Conservation (phyloP, 495 filamentous ascomycete species). For the Usnea hakonensis region DNA sequence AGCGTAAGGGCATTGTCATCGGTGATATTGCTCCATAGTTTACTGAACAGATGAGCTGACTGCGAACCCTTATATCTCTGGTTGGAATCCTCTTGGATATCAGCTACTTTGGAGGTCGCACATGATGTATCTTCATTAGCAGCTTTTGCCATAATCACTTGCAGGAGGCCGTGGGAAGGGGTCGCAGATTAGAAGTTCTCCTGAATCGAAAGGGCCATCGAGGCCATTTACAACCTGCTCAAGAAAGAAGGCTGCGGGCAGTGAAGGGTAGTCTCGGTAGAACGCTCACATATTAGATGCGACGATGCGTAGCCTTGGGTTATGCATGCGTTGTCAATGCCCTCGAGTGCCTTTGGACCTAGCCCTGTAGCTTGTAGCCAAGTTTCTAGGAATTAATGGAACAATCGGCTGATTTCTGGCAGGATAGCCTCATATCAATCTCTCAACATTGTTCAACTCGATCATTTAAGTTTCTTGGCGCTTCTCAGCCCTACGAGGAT, state of each 20-base stretch:
- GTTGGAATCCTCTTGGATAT: background rate
- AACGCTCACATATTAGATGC: background rate
- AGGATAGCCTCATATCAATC: background rate
- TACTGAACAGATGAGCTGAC: constrained; percentile 4
- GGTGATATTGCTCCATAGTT: constrained; percentile 14
- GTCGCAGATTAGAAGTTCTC: too few species aligned
- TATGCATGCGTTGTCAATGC: background rate
- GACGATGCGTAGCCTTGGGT: too few species aligned
- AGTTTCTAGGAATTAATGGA: background rate
- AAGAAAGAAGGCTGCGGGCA: background rate
- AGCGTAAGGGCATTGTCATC: constrained; percentile 24
- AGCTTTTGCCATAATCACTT: background rate
- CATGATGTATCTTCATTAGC: background rate
- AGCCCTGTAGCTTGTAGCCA: background rate
- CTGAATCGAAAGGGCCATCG: background rate
- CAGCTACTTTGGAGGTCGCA: background rate
- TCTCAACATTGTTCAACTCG: background rate
- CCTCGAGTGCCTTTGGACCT: background rate
- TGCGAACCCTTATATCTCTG: background rate
- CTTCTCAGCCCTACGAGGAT: constrained; percentile 14
- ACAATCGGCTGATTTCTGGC: background rate
- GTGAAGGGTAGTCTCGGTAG: background rate
- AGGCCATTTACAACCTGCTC: background rate
- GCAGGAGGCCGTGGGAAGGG: background rate
- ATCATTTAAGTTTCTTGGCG: background rate